Evolutionary conservation across 768 basidiomycete genomes (phyloP).

Genomic region (Amanita exitialis): DNA sequence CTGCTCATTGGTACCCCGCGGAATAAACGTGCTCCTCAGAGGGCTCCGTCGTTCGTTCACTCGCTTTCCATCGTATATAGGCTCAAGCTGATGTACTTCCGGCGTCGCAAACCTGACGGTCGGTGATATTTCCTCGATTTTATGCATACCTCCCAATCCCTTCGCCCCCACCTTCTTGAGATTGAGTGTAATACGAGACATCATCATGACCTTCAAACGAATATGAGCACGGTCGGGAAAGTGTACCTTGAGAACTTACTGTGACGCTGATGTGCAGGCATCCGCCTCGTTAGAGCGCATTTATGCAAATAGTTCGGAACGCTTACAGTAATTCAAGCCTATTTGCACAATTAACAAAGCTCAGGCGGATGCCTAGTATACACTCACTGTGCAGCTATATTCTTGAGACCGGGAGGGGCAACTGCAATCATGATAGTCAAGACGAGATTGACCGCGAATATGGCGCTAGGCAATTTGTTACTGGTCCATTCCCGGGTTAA

Average conservation of each 20-base stretch:
- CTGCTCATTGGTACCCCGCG: no score
- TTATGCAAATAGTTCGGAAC: background rate
- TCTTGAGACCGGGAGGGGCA: slow-evolving; percentile 34
- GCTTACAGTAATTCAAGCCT: slow-evolving; percentile 32
- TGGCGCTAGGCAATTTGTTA: slow-evolving; percentile 20
- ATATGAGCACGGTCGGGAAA: background rate
- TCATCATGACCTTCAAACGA: slow-evolving; percentile 41
- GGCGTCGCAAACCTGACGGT: background rate
- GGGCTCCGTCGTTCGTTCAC: background rate
- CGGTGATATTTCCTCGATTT: background rate
- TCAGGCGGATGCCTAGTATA: background rate
- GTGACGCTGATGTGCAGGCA: background rate
- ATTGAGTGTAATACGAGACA: slow-evolving; percentile 59
- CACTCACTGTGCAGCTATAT: slow-evolving; percentile 37
- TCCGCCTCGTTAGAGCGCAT: background rate
- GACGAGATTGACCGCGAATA: slow-evolving; percentile 32
- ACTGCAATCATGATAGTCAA: slow-evolving; percentile 36
- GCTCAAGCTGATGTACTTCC: background rate
- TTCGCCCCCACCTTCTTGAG: slow-evolving; percentile 26
- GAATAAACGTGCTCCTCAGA: no score
- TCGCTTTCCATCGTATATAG: background rate
- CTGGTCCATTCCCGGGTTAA: background rate
- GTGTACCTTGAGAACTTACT: background rate
- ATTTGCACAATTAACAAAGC: slow-evolving; percentile 7
- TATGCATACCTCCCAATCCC: background rate